Conservation (phyloP, 83 land plant genomes). For the Isoetes engelmannii region DNA sequence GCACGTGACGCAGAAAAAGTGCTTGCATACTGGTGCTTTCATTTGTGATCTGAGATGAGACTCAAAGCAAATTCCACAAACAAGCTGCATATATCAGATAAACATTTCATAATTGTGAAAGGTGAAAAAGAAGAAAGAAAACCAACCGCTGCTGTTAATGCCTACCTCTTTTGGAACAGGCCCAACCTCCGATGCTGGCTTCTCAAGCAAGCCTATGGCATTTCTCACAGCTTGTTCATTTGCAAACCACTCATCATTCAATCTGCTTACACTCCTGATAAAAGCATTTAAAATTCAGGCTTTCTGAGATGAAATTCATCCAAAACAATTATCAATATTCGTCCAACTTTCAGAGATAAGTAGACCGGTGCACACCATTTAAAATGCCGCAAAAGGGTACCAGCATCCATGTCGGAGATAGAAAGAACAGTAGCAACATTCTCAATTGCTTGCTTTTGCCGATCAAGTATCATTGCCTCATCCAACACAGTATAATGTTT, state of each 20-base stretch:
- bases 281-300: neutral
- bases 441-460: conserved; percentile 66
- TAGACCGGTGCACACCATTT: conserved; percentile 43
- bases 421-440: conserved; percentile 64
- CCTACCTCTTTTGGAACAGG: neutral
- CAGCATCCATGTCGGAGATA: conserved; percentile 48
- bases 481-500: conserved; percentile 43
- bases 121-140: conserved; percentile 8
- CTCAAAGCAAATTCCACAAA: conserved; percentile 76
- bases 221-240: conserved; percentile 9
- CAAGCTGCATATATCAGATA: conserved; percentile 29
- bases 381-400: conserved; percentile 66
- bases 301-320: neutral
- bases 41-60: conserved; percentile 34
- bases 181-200: neutral
- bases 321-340: neutral
- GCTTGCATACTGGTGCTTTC: conserved; percentile 49
- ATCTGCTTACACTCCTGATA: conserved; percentile 13
- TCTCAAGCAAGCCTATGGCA: conserved; percentile 8
- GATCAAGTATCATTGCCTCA: conserved; percentile 61
- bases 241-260: conserved; percentile 18
- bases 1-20: conserved; percentile 56
- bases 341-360: neutral
- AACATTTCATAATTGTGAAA: neutral
- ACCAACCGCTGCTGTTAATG: neutral